Evolutionary conservation across 257 asterid species (phyloP), one percentile per base, ranked within the genome.

Genomic region (Petunia secreta): DNA sequence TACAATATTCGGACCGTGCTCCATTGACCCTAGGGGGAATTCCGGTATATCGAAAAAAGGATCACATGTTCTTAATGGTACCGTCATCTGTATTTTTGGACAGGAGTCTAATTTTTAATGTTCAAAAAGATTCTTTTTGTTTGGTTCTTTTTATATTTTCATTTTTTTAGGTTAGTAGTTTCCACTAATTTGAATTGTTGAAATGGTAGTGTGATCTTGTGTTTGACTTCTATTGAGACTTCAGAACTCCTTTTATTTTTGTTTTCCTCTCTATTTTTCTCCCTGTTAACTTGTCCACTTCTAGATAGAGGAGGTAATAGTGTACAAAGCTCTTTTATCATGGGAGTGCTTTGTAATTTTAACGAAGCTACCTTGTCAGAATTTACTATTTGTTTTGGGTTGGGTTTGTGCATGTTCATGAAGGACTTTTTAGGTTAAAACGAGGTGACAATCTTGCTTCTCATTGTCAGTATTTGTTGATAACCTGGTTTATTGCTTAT

Each of bases 371-470:
- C 41, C 41, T 4, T 1, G 15, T 68, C 75, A 68, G 55, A 43
- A 63, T 68, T n/a, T 16, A 25, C 76, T 46, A 58, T 5, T 65
- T 8, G 14, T 69, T 69, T 40, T 69, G 59, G 58, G 41, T 69
- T 69, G 41, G 16, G 58, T 25, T 68, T 69, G 77, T 34, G n/a
- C 8, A 4, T 25, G 41, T 69, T 69, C 77, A 69, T 69, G 63
- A 14, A 5, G 1, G 34, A 57, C 6, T 14, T 57, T 57, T 52
- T 69, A 44, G 59, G 77, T 69, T 44, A 69, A 69, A 39, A 9
- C 25, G 76, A 69, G 16, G 44, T 69, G 77, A 48, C 25, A 71
- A 10, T 71, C 58, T 71, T 71, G 4, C 60, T 48, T 71, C 48
- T 71, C 77, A 25, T 46, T 34, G 11, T 48, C 0, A 34, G 25